Base-by-base conservation (phyloP, 192 early-diverging fungal species). In the Allomyces arbusculus region DNA sequence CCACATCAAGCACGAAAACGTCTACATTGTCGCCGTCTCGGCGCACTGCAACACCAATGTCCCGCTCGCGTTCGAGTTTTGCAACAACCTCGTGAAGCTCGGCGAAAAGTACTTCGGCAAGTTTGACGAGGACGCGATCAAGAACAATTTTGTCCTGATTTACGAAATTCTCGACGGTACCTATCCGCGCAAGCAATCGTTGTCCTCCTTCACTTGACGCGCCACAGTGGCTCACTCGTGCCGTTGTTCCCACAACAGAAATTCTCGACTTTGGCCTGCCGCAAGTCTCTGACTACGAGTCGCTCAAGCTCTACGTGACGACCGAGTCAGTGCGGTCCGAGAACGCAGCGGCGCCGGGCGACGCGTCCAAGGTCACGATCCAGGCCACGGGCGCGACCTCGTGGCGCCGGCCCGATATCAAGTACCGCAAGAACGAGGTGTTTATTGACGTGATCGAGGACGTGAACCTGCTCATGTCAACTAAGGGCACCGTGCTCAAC, bases 401-500 rank as follows among this genome's bases (percentile, higher is more conserved):
- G 20, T 98, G 93, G 93, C 78, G 95, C 63, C 73, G 91, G 63
- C 85, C 88, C 28, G 95, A 94, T 69, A 93, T 98, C 68, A 87
- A 82, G 70, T 95, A 98, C 76, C 82, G 92, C 67, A 97, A 97
- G 76, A 98, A 98, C 73, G 95, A 98, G 72, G 93, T 90, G 1
- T 99, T 99, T 73, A 80, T 98, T 23, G 95, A 98, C 79, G 94
- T 98, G n/a, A 91, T 98, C 62, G 95, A 98, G 74, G 88, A 86
- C 44, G 92, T 98, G 55, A 98, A 98, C 69, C 68, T 97, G 58
- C 76, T 98, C 62, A 79, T 97, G 73, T 89, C 86, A 64, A 80
- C 81, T n/a, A 88, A 88, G 74, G 86, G 89, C 64, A 96, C 89
- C 68, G 85, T 90, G 5, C 79, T 99, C 58, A 75, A 92, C 16